These are phyloP conservation scores for Lophiotrema nucula DNA, from an alignment of 495 filamentous ascomycete species.

Conservation along the genomic window DNA sequence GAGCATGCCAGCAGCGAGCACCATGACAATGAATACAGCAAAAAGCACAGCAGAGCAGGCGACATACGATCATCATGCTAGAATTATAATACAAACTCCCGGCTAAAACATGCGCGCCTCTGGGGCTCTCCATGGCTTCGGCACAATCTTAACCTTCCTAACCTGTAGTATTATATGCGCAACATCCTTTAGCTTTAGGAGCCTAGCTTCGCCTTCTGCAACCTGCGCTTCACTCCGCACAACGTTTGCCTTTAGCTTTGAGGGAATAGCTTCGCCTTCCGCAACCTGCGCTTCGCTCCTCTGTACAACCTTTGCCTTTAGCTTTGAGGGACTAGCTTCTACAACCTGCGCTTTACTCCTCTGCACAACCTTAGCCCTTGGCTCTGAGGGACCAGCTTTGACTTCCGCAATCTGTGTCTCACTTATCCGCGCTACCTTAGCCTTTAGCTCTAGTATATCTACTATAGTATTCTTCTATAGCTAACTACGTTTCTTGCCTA, in stretches of 20 bases:
- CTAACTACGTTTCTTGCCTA: neutral
- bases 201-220: too few species aligned
- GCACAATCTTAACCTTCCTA: neutral
- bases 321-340: too few species aligned
- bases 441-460: constrained; percentile 4
- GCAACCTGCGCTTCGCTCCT: neutral
- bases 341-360: neutral
- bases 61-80: too few species aligned
- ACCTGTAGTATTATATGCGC: too few species aligned
- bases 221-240: too few species aligned
- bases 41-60: too few species aligned
- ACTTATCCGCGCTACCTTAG: constrained; percentile 10
- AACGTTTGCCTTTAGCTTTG: too few species aligned
- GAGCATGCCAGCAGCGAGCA: too few species aligned
- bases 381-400: constrained; percentile 1
- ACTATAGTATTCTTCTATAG: neutral
- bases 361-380: neutral
- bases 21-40: too few species aligned
- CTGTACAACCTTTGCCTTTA: too few species aligned
- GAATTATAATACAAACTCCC: neutral
- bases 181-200: too few species aligned
- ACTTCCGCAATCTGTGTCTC: neutral
- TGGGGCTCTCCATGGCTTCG: neutral
- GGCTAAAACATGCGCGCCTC: neutral
- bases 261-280: too few species aligned